Conservation (phyloP, 306 rosid genomes). For the Lathyrus sativus region DNA sequence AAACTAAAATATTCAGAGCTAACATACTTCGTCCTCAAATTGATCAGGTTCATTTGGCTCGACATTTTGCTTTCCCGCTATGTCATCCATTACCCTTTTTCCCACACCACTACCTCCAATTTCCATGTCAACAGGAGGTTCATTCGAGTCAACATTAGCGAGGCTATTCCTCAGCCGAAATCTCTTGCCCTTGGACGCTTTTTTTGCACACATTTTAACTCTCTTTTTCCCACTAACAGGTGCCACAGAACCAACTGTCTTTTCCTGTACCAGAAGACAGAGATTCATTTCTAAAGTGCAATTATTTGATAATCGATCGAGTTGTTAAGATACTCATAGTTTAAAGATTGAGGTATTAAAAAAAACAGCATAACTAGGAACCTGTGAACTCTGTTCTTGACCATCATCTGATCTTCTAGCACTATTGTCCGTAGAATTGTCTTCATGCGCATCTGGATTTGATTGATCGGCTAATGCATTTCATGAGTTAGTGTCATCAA, state of each 20-base stretch:
- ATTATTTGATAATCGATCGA: background rate
- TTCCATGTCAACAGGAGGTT: constrained; percentile 41
- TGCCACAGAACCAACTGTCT: constrained; percentile 23
- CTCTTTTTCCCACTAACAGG: constrained; percentile 45
- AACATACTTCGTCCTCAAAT: constrained; percentile 43
- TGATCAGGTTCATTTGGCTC: constrained; percentile 39
- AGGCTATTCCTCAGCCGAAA: background rate
- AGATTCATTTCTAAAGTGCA: background rate
- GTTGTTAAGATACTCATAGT: constrained; percentile 6
- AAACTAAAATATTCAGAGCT: constrained; percentile 5
- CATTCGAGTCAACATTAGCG: constrained; percentile 39
- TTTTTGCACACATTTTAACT: constrained; percentile 31
- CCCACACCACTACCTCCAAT: constrained; percentile 36
- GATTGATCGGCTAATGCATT: constrained; percentile 47
- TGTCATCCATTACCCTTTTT: constrained; percentile 37
- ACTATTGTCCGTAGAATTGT: constrained; percentile 30
- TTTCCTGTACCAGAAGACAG: constrained; percentile 34
- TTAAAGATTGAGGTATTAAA: too few relatives aligned
- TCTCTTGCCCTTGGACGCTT: constrained; percentile 32
- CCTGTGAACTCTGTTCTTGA: constrained; percentile 53
- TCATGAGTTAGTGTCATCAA: constrained; percentile 31
- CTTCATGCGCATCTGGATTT: constrained; percentile 38
- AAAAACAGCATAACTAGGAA: constrained; percentile 34
- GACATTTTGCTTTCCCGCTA: constrained; percentile 33
- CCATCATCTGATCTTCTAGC: constrained; percentile 40